A percentile compares a stretch with the other conserved stretches of the same genome.
These are phyloP conservation scores for Sphaerulina vaccinii DNA, from an alignment of 2,329 filamentous ascomycete species.

Conservation along the genomic window DNA sequence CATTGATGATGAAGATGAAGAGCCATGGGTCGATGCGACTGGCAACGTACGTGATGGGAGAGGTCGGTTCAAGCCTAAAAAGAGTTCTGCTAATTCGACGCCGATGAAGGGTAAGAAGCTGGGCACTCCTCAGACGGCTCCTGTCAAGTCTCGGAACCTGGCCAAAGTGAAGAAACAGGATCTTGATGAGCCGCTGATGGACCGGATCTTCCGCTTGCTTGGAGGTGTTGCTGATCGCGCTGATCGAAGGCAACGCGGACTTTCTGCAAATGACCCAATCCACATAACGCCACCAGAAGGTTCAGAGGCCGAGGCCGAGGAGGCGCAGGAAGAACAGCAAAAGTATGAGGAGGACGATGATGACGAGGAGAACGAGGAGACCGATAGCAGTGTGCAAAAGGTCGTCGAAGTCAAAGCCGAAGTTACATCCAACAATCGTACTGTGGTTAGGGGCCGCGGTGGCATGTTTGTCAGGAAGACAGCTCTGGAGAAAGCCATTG, in stretches of 20 bases:
- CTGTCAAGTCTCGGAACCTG: neutral
- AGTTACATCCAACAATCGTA: constrained; percentile 19
- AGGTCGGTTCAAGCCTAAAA: constrained; percentile 11
- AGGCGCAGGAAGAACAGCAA: neutral
- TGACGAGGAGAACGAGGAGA: constrained; percentile 3
- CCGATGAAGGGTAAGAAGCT: neutral
- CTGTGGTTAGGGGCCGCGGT: constrained; percentile 15
- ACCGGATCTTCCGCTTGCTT: constrained; percentile 18
- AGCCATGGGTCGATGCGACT: neutral
- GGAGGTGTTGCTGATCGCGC: constrained; percentile 20
- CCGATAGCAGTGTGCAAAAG: neutral
- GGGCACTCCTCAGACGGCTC: constrained; percentile 2
- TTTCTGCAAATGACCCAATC: constrained; percentile 14
- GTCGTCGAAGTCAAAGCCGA: constrained; percentile 13
- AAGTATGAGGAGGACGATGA: neutral
- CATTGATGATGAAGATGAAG: constrained; percentile 3
- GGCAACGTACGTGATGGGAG: constrained; percentile 3
- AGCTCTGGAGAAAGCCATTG: constrained; percentile 7
- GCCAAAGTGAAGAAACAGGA: constrained; percentile 1
- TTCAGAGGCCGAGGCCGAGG: neutral
- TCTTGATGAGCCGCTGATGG: constrained; percentile 15
- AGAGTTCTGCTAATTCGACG: neutral
- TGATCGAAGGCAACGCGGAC: constrained; percentile 17
- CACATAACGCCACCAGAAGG: constrained; percentile 14
- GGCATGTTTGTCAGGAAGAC: constrained; percentile 18